Percentiles rank a stretch among this genome's conserved stretches.
phyloP scores from a whole-genome alignment of 1,139 yeast species.

The Lodderomyces metapsilosis region DNA sequence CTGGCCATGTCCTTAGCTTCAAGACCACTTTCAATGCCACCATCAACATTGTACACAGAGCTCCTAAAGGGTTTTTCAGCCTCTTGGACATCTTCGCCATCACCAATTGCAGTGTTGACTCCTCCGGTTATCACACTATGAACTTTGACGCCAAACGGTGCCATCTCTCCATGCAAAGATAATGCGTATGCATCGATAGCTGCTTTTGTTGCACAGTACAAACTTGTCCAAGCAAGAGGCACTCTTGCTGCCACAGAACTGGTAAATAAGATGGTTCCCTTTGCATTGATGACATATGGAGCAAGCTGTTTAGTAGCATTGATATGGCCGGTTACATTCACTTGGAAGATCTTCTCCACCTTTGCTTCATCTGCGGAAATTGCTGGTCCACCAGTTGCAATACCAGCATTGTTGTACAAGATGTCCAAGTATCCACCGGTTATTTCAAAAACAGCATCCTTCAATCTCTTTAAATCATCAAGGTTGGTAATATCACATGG shows the following conservation, averaged over 20 bases:
- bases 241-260: slow-evolving; percentile 35
- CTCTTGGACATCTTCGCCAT: slow-evolving; percentile 13
- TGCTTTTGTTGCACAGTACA: slow-evolving; percentile 47
- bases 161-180: slow-evolving; percentile 60
- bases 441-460: slow-evolving; percentile 18
- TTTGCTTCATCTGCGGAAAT: slow-evolving; percentile 28
- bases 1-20: slow-evolving; percentile 27
- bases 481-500: slow-evolving; percentile 34
- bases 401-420: slow-evolving; percentile 37
- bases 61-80: slow-evolving; percentile 8
- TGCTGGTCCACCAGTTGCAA: slow-evolving; percentile 31
- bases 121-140: slow-evolving; percentile 42
- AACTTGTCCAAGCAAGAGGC: slow-evolving; percentile 35
- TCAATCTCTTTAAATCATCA: slow-evolving; percentile 26
- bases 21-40: slow-evolving; percentile 24
- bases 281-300: slow-evolving; percentile 29
- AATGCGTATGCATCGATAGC: slow-evolving; percentile 74
- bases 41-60: slow-evolving; percentile 30
- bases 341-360: slow-evolving; percentile 25
- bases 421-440: slow-evolving; percentile 32
- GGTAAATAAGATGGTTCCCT: slow-evolving; percentile 39
- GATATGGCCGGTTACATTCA: slow-evolving; percentile 40
- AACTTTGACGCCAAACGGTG: slow-evolving; percentile 37
- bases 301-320: slow-evolving; percentile 33
- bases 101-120: slow-evolving; percentile 34